Conservation (phyloP, 352 stramenopile genomes). For the Thraustochytrium sp. region DNA sequence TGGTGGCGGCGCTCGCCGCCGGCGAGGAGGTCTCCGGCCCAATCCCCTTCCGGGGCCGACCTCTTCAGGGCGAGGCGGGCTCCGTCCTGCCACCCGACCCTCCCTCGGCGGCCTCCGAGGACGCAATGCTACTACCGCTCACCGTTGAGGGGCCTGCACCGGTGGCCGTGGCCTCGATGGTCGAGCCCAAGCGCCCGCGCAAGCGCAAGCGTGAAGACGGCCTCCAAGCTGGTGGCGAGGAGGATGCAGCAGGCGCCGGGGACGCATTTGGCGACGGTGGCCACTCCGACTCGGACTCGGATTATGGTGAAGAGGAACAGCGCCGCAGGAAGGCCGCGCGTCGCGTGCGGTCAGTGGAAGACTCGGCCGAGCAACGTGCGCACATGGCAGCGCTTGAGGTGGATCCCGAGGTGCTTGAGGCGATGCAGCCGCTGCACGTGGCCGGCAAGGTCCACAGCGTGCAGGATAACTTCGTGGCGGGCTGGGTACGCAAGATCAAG, state of each 20-base stretch:
- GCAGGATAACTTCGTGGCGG: not conserved
- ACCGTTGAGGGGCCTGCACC: too few relatives aligned
- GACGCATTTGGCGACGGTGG: not conserved
- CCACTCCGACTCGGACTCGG: not conserved
- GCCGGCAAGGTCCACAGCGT: not conserved
- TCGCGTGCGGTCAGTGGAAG: not conserved
- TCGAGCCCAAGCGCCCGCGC: not conserved
- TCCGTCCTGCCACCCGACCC: too few relatives aligned
- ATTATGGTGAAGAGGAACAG: slow-evolving; percentile 13
- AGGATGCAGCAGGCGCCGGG: not conserved
- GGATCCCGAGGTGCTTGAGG: not conserved
- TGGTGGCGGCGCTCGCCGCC: not conserved
- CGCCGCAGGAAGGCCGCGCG: not conserved
- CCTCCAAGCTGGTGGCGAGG: not conserved
- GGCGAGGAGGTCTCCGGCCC: not conserved
- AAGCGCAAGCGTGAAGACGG: not conserved
- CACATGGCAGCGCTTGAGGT: not conserved
- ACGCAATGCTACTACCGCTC: too few relatives aligned
- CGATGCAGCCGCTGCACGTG: not conserved
- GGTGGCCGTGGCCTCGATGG: too few relatives aligned
- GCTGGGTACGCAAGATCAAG: not conserved
- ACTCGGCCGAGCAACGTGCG: not conserved
- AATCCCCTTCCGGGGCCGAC: not conserved
- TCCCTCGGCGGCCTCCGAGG: too few relatives aligned
- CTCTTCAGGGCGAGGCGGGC: not conserved